Percentiles rank a stretch among this genome's conserved stretches.
phyloP scores from a whole-genome alignment of 768 basidiomycete species.

The Trametes sanguinea region DNA sequence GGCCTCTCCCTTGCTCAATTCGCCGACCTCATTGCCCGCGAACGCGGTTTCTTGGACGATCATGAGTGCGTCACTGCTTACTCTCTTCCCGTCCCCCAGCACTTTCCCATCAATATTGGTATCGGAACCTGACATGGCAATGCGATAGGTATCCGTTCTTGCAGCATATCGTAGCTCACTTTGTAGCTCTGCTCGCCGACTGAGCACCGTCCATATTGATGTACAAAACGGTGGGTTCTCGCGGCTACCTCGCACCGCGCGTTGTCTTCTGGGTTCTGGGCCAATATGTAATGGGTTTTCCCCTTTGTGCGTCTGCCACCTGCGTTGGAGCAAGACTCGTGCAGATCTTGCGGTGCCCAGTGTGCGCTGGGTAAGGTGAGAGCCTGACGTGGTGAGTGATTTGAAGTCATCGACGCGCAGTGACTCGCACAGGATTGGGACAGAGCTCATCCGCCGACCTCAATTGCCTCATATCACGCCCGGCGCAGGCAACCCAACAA shows the following conservation, averaged over 20 bases:
- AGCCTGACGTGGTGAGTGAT: too few relatives aligned
- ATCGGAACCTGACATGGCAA: too few relatives aligned
- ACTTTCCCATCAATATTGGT: neutral
- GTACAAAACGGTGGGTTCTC: neutral
- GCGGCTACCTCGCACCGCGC: neutral
- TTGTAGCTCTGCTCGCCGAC: neutral
- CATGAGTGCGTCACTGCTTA: constrained; percentile 25
- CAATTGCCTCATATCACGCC: neutral
- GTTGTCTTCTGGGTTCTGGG: neutral
- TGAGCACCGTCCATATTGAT: neutral
- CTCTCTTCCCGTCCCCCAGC: neutral
- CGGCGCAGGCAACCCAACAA: neutral
- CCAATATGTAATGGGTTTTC: neutral
- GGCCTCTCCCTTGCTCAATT: constrained; percentile 5
- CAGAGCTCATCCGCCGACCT: neutral
- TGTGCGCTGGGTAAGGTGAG: too few relatives aligned
- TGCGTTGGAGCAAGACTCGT: neutral
- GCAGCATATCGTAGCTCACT: constrained; percentile 22
- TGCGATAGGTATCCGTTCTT: constrained; percentile 20
- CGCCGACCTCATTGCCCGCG: constrained; percentile 17
- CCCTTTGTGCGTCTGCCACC: neutral
- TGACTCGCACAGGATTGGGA: too few relatives aligned
- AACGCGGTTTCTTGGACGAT: constrained; percentile 28
- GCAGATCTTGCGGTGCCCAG: too few relatives aligned
- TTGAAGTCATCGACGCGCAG: too few relatives aligned